A percentile compares a stretch with the other conserved stretches of the same genome.
These are phyloP conservation scores for Malus domestica DNA, from an alignment of 306 rosid genomes.

Conservation along the genomic window DNA sequence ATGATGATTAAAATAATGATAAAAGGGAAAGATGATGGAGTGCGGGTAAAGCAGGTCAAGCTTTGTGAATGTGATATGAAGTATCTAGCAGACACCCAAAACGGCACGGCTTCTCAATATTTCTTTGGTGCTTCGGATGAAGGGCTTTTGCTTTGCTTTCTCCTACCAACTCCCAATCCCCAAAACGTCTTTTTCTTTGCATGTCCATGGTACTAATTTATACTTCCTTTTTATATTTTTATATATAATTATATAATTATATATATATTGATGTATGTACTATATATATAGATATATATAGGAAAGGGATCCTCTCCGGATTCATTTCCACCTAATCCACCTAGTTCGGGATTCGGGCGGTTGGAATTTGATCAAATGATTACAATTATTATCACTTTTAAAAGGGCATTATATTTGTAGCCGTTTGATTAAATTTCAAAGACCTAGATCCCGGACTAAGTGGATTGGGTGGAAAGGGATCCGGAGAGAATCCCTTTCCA, in stretches of 20 bases:
- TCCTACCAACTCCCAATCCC: conserved; percentile 36
- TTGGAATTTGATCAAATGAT: accelerated
- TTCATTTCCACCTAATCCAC: too few relatives aligned
- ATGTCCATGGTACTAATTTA: too few relatives aligned
- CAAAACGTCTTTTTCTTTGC: conserved; percentile 19
- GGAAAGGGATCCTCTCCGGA: too few relatives aligned
- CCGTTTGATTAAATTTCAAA: too few relatives aligned
- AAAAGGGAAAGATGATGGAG: conserved; percentile 28
- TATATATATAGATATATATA: too few relatives aligned
- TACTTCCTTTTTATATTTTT: too few relatives aligned
- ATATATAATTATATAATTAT: too few relatives aligned
- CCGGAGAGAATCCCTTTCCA: too few relatives aligned
- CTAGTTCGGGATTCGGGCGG: accelerated
- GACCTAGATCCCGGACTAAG: too few relatives aligned
- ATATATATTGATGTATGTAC: too few relatives aligned
- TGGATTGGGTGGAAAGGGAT: too few relatives aligned
- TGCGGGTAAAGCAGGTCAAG: conserved; percentile 47
- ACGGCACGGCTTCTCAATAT: conserved; percentile 82
- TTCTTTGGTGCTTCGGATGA: conserved; percentile 34
- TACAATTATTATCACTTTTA: too few relatives aligned
- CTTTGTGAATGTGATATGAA: conserved; percentile 3
- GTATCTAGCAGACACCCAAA: conserved; percentile 44
- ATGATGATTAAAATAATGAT: conserved; percentile 12
- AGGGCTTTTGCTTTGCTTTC: conserved; percentile 36
- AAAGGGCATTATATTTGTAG: accelerated